Base-by-base conservation (phyloP, 1,139 yeast genomes). In the Taphrina deformans region DNA sequence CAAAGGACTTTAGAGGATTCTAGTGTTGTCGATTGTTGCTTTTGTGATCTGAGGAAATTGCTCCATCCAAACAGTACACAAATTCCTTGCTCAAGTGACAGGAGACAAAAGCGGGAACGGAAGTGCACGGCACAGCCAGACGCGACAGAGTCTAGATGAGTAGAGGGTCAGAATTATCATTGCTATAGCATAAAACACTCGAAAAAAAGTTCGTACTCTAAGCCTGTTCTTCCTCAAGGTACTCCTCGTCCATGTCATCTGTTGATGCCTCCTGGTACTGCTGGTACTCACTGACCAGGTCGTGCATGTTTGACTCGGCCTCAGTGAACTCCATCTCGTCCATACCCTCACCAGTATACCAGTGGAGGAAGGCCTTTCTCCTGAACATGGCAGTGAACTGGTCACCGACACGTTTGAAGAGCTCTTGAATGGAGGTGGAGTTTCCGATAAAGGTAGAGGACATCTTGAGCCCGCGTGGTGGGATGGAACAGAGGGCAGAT, bases 291-390 rank as follows among this genome's bases (percentile, higher is more conserved):
- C 72, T 71, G 44, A 79, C 78, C 56, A 79, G 72, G 66, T 79
- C 82, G 65, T 73, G 73, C 71, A 79, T 72, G 72, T 79, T 79
- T 62, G 79, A 74, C 68, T 78, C 78, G 16, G 82, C 82, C 71
- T 79, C 82, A 35, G 78, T 75, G 73, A 79, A 79, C 71, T 79
- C 82, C 68, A 75, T 75, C 71, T 75, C 79, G 65, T 79, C 82
- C 82, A 79, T 79, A 53, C 82, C 82, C 69, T 79, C 82, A 41
- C 77, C 75, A 23, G 79, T 76, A 72, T 79, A 79, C 80, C 82
- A 79, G 69, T 79, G 82, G 70, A 79, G 70, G 76, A 79, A 79
- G 38, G 82, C 82, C 69, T 76, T 74, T 59, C 81, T 73, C 67
- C 76, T 74, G 75, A 78, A 79, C 82, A 79, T 79, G 70, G 77